A percentile compares a stretch with the other conserved stretches of the same genome.
Evolutionary conservation across 2,329 filamentous ascomycete species (phyloP).

Genomic region (Dryadomyces sulphureus): DNA sequence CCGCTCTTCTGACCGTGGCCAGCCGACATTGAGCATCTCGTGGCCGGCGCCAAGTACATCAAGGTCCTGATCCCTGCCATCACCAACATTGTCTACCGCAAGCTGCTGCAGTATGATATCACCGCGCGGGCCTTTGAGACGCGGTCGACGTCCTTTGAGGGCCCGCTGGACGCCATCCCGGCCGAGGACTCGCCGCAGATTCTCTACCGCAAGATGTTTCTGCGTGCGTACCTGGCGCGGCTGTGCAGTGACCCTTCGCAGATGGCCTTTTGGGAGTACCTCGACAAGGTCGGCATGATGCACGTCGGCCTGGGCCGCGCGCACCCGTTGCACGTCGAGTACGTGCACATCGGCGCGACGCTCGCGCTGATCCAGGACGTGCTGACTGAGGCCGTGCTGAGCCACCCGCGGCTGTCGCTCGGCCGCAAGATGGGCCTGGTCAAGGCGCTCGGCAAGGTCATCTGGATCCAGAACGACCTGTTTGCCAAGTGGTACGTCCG

Average conservation of each 20-base stretch:
- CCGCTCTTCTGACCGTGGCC: not conserved
- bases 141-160: slow-evolving; percentile 47
- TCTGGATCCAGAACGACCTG: slow-evolving; percentile 80
- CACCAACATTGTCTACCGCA: slow-evolving; percentile 74
- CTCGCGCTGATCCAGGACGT: slow-evolving; percentile 67
- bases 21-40: slow-evolving; percentile 61
- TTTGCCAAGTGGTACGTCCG: slow-evolving; percentile 71
- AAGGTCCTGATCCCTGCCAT: slow-evolving; percentile 70
- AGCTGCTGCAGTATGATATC: slow-evolving; percentile 67
- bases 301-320: slow-evolving; percentile 61
- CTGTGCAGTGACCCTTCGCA: slow-evolving; percentile 60
- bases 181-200: slow-evolving; percentile 62
- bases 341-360: slow-evolving; percentile 60
- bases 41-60: slow-evolving; percentile 58
- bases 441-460: slow-evolving; percentile 63
- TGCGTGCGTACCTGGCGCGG: slow-evolving; percentile 59
- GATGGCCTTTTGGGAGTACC: slow-evolving; percentile 70
- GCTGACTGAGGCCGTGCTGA: slow-evolving; percentile 61
- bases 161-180: slow-evolving; percentile 47
- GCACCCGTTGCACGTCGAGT: slow-evolving; percentile 64
- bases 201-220: slow-evolving; percentile 61
- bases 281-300: slow-evolving; percentile 78
- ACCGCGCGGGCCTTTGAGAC: slow-evolving; percentile 63
- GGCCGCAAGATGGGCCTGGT: slow-evolving; percentile 58
- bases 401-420: slow-evolving; percentile 50